Evolutionary conservation across 1,284 basidiomycete genomes (phyloP), one percentile per base, ranked within the genome.

Genomic region (Gymnopus androsaceus): DNA sequence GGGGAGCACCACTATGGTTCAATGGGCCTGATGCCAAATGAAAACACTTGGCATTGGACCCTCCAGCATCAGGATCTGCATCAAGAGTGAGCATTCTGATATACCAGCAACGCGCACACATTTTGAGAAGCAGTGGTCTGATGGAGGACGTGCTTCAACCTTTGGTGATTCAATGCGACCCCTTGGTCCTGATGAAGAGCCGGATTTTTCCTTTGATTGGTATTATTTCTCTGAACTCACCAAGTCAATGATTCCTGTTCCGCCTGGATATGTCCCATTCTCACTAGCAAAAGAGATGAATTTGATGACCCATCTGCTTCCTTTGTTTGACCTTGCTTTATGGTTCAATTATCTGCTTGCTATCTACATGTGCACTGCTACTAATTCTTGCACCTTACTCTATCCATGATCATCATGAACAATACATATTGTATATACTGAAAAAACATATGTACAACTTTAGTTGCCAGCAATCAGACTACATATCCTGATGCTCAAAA

Each of bases 401-500:
- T 38, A 12, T 38, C n/a, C 37, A 7, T 38, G 37, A 14, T 38
- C 15, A n/a, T 38, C 37, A 12, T 38, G n/a, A n/a, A n/a, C 15
- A n/a, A 7, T 38, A 38, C 37, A 38, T 38, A 38, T 38, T 7
- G 15, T n/a, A 17, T 7, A 17, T 38, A 12, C n/a, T n/a, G n/a
- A n/a, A 38, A 21, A 23, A 27, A 15, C 25, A 15, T 42, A 25
- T 3, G 25, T 25, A 42, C 21, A 23, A 21, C 31, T 14, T 7
- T 27, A 15, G 5, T n/a, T n/a, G 8, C 7, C 9, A 11, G 19
- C 3, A 31, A 5, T 58, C 57, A 60, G 25, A 54, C 55, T 40
- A 61, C 48, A 48, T 63, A 61, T 12, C 57, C 57, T n/a, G 57
- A 58, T 17, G 57, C 51, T 17, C 14, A 15, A 17, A 59, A 51